Evolutionary conservation across 2,329 filamentous ascomycete species (phyloP).

Genomic region (Phialocephala subalpina): DNA sequence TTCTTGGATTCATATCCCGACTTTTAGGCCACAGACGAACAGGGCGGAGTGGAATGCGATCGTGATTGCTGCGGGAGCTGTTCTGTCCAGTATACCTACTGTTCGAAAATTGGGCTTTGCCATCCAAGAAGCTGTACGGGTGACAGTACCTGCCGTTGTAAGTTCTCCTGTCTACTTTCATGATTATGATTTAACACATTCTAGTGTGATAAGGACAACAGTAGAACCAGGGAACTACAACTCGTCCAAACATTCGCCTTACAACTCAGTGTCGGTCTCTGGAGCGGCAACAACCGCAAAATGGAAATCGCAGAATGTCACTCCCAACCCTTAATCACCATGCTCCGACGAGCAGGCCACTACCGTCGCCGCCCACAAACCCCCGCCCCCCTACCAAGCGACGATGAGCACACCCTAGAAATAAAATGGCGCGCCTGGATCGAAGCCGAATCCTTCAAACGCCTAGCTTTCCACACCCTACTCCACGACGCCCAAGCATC

Average conservation of each 20-base stretch:
- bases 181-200: not conserved
- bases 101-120: conserved; percentile 36
- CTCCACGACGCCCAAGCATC: conserved; percentile 72
- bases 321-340: conserved; percentile 49
- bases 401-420: conserved; percentile 65
- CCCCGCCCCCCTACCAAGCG: conserved; percentile 55
- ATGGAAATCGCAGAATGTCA: conserved; percentile 68
- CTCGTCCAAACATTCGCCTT: conserved; percentile 58
- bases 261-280: conserved; percentile 60
- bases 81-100: conserved; percentile 23
- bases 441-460: conserved; percentile 71
- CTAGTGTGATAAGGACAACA: conserved; percentile 56
- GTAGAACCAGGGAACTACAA: conserved; percentile 57
- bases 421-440: conserved; percentile 73
- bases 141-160: conserved; percentile 22
- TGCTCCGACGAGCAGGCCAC: conserved; percentile 56
- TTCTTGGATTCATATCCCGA: conserved; percentile 34
- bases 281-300: conserved; percentile 66
- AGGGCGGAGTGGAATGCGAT: conserved; percentile 27
- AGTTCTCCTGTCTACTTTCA: not conserved
- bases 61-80: conserved; percentile 31
- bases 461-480: conserved; percentile 71
- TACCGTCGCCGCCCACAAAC: conserved; percentile 59
- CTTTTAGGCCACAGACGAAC: conserved; percentile 19
- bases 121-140: conserved; percentile 36